Conservation (phyloP, 371 early-diverging fungal species). For the Syncephalastrum sp. region DNA sequence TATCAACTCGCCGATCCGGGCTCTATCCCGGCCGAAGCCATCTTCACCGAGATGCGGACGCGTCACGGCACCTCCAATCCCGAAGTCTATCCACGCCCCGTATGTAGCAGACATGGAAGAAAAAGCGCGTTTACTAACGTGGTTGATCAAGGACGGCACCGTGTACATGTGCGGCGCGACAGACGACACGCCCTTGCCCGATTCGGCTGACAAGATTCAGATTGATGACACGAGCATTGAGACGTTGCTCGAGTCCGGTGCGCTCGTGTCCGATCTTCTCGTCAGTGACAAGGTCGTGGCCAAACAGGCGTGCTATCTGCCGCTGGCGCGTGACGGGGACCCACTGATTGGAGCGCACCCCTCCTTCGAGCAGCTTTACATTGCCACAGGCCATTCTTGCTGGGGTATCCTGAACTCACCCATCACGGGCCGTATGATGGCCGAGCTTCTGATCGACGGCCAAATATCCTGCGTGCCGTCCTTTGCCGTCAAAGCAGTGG, state of each 20-base stretch:
- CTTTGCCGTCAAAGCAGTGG: conserved; percentile 12
- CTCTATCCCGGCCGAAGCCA: conserved; percentile 38
- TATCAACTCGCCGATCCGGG: conserved; percentile 17
- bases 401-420: conserved; percentile 78
- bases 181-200: conserved; percentile 48
- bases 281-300: conserved; percentile 13
- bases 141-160: conserved; percentile 55
- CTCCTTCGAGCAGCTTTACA: conserved; percentile 40
- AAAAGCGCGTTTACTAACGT: background rate
- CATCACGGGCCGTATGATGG: conserved; percentile 63
- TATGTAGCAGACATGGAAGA: conserved; percentile 12
- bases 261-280: conserved; percentile 37
- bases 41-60: conserved; percentile 29
- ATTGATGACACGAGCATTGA: conserved; percentile 28
- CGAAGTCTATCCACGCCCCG: conserved; percentile 35
- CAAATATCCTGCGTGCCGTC: conserved; percentile 35
- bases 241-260: conserved; percentile 21
- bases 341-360: conserved; percentile 65
- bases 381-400: conserved; percentile 69
- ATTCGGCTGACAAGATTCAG: conserved; percentile 41
- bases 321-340: conserved; percentile 49
- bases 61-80: no score
- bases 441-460: conserved; percentile 60
- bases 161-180: conserved; percentile 69
- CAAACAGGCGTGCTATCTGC: conserved; percentile 66